Conservation (phyloP, 352 stramenopile species). For the Phytophthora aleatoria region DNA sequence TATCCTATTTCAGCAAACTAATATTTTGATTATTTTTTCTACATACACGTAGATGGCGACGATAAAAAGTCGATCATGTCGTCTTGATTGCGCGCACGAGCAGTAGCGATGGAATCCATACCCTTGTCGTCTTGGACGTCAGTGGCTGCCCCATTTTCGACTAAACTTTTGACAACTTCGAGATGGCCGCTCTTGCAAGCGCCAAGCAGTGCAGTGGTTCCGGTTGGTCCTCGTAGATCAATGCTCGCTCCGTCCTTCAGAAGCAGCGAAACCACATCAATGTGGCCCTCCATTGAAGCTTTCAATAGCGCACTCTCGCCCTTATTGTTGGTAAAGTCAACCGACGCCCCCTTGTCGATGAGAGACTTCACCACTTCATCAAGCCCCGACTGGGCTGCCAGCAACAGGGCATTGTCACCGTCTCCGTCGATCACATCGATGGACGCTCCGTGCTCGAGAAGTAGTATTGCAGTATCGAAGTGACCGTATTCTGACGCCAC, state of each 20-base stretch:
- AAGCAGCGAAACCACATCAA: constrained; percentile 6
- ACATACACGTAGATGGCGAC: not conserved
- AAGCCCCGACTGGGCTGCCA: constrained; percentile 7
- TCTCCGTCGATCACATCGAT: constrained; percentile 11
- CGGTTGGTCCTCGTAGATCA: not conserved
- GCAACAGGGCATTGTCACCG: constrained; percentile 7
- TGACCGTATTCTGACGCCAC: constrained; percentile 3
- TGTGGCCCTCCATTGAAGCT: constrained; percentile 1
- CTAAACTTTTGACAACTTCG: constrained; percentile 9
- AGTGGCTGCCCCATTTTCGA: constrained; percentile 1
- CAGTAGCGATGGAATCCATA: not conserved
- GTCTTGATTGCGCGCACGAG: not conserved
- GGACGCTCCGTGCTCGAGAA: constrained; percentile 6
- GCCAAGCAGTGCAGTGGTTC: constrained; percentile 4
- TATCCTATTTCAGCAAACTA: no score
- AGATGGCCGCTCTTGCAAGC: constrained; percentile 13
- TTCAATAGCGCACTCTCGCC: constrained; percentile 10
- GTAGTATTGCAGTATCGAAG: not conserved
- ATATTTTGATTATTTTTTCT: no score
- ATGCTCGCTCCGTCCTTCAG: constrained; percentile 9
- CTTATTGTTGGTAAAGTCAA: constrained; percentile 8
- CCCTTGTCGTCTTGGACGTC: not conserved
- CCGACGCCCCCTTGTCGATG: constrained; percentile 2
- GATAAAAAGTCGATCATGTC: constrained; percentile 5
- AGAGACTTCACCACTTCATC: constrained; percentile 3